A percentile compares a stretch with the other conserved stretches of the same genome.
Conservation (phyloP, 1,284 basidiomycete genomes). For the Austroboletus olivaceoglutinosus region DNA sequence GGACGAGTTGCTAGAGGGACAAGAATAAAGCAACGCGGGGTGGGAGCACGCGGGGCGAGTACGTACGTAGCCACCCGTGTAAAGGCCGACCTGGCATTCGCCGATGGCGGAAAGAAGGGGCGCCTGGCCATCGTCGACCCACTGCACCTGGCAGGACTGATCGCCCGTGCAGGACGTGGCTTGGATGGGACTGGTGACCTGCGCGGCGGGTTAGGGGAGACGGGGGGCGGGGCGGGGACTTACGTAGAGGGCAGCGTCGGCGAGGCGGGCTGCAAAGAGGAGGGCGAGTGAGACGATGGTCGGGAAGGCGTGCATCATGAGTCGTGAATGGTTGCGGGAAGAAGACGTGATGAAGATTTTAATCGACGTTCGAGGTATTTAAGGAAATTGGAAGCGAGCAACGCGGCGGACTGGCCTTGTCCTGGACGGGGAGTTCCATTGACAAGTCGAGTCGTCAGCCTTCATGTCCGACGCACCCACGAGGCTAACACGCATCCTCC, state of each 20-base stretch:
- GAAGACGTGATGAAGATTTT: not conserved
- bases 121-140: slow-evolving; percentile 58
- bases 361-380: slow-evolving; percentile 22
- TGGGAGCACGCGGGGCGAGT: not conserved
- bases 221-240: not conserved
- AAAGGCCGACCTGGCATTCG: slow-evolving; percentile 50
- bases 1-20: slow-evolving; percentile 31
- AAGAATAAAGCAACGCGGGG: slow-evolving; percentile 14
- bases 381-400: slow-evolving; percentile 25
- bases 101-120: slow-evolving; percentile 53
- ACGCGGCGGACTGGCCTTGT: slow-evolving; percentile 12
- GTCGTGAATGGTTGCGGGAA: not conserved
- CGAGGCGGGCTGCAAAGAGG: slow-evolving; percentile 18
- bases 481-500: no score
- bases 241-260: slow-evolving; percentile 25
- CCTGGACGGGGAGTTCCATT: slow-evolving; percentile 6
- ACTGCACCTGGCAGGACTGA: slow-evolving; percentile 50
- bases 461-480: no score
- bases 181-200: slow-evolving; percentile 52
- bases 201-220: not conserved
- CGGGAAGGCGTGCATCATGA: slow-evolving; percentile 16
- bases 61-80: slow-evolving; percentile 49
- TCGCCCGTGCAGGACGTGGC: slow-evolving; percentile 49
- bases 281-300: slow-evolving; percentile 19
- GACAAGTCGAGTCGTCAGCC: no score